A percentile compares a stretch with the other conserved stretches of the same genome.
phyloP scores from a whole-genome alignment of 352 stramenopile species.

The Phytophthora cajani region DNA sequence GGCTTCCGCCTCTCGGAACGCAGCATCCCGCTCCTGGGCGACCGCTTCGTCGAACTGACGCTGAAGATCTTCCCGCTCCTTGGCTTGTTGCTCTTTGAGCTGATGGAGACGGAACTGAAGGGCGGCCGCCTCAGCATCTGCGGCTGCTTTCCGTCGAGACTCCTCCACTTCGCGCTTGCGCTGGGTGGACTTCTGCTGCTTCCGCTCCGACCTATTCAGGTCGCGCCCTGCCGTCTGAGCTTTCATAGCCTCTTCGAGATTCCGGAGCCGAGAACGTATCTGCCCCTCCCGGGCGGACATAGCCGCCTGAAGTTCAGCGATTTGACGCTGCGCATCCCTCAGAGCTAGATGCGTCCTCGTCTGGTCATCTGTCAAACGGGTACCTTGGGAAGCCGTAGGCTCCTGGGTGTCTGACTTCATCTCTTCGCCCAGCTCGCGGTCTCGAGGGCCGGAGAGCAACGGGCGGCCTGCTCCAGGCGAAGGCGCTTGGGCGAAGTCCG shows the following conservation, averaged over 20 bases:
- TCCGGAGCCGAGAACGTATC: not conserved
- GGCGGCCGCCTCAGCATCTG: not conserved
- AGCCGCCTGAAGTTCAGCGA: not conserved
- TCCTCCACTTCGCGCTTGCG: not conserved
- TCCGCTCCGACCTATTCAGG: not conserved
- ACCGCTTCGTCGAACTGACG: not conserved
- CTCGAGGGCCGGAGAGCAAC: not conserved
- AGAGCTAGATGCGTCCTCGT: not conserved
- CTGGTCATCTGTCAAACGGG: not conserved
- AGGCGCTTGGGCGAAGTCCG: not conserved
- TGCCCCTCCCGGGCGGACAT: conserved; percentile 2
- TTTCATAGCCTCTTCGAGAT: not conserved
- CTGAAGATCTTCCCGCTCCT: not conserved
- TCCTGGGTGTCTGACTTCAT: not conserved
- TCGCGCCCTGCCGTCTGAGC: not conserved
- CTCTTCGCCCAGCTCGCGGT: not conserved
- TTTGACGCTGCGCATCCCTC: not conserved
- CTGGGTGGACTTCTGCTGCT: not conserved
- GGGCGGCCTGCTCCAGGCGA: not conserved
- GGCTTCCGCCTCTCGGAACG: not conserved
- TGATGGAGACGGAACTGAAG: not conserved
- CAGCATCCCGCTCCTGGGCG: not conserved
- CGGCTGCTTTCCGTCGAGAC: not conserved
- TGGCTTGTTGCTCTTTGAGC: not conserved
- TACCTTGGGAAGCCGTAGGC: no score